Percentiles rank a stretch among this genome's conserved stretches.
Conservation (phyloP, 495 filamentous ascomycete genomes). For the Hapsidospora chrysogenum region DNA sequence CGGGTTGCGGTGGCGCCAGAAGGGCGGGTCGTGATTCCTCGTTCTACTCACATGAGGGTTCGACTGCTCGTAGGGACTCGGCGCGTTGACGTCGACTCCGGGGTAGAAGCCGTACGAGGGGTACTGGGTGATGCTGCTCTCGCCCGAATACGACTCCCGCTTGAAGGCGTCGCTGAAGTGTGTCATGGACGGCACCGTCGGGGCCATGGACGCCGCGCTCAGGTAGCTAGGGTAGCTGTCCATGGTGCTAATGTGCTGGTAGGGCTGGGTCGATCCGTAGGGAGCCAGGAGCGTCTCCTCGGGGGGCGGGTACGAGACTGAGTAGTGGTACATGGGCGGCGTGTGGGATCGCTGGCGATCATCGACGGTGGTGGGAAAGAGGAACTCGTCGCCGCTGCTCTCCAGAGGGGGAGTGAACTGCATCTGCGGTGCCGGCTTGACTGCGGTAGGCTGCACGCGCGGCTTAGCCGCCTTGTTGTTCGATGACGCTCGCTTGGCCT, state of each 20-base stretch:
- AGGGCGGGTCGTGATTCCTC: slow-evolving; percentile 7
- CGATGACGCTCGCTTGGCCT: slow-evolving; percentile 23
- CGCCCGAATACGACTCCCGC: slow-evolving; percentile 35
- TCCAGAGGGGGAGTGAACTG: slow-evolving; percentile 49
- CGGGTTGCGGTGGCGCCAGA: slow-evolving; percentile 16
- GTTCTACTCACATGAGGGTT: slow-evolving; percentile 51
- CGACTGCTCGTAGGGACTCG: slow-evolving; percentile 43
- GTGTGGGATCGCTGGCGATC: slow-evolving; percentile 48
- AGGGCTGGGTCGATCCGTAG: slow-evolving; percentile 44
- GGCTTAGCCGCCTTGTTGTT: slow-evolving; percentile 25
- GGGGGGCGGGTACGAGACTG: slow-evolving; percentile 42
- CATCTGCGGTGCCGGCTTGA: slow-evolving; percentile 21
- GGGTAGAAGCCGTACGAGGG: slow-evolving; percentile 61
- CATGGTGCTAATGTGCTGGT: slow-evolving; percentile 47
- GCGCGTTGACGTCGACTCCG: slow-evolving; percentile 52
- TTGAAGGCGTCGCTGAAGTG: slow-evolving; percentile 47
- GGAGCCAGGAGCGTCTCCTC: slow-evolving; percentile 48
- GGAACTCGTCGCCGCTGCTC: slow-evolving; percentile 26
- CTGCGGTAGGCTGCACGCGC: slow-evolving; percentile 26
- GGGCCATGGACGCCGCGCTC: slow-evolving; percentile 35
- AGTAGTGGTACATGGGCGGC: slow-evolving; percentile 57
- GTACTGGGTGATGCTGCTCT: slow-evolving; percentile 58
- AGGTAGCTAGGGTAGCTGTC: slow-evolving; percentile 50
- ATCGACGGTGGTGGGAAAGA: slow-evolving; percentile 21
- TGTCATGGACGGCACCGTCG: slow-evolving; percentile 48